Conservation (phyloP, 2,329 filamentous ascomycete genomes). For the Apiospora kogelbergensis region DNA sequence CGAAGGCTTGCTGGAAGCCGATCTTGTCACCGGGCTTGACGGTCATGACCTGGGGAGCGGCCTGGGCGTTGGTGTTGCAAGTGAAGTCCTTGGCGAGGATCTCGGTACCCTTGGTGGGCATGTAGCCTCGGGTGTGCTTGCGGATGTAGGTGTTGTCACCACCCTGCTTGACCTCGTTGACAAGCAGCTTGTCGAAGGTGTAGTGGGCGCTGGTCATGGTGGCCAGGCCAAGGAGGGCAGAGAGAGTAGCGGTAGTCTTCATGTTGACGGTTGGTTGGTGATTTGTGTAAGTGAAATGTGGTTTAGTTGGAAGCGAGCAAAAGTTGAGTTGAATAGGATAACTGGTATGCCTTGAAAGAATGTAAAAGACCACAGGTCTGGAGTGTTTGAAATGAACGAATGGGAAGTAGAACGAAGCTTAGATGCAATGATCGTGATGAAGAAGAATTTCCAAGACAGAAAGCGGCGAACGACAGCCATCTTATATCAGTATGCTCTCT, state of each 20-base stretch:
- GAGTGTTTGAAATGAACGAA: background rate
- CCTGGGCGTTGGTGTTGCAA: constrained; percentile 26
- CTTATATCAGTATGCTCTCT: background rate
- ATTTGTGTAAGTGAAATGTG: background rate
- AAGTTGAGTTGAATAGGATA: background rate
- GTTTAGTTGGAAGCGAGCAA: background rate
- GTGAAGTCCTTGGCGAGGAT: constrained; percentile 30
- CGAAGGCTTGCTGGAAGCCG: constrained; percentile 26
- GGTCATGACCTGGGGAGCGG: constrained; percentile 24
- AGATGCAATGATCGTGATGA: constrained; percentile 11
- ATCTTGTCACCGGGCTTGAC: constrained; percentile 30
- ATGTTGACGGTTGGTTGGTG: background rate
- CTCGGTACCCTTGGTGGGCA: constrained; percentile 21
- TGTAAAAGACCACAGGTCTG: constrained; percentile 11
- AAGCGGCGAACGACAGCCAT: background rate
- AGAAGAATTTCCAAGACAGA: background rate
- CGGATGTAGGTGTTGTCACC: constrained; percentile 24
- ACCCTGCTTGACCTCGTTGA: constrained; percentile 22
- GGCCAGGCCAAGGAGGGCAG: constrained; percentile 11
- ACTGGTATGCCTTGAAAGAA: constrained; percentile 1
- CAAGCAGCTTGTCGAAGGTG: constrained; percentile 23
- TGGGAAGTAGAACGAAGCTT: constrained; percentile 4
- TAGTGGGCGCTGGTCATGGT: constrained; percentile 19
- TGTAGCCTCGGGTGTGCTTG: constrained; percentile 28
- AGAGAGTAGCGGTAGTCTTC: constrained; percentile 7